phyloP scores from a whole-genome alignment of 2,329 filamentous ascomycete genomes.

The Penicillium sclerotiorum region DNA sequence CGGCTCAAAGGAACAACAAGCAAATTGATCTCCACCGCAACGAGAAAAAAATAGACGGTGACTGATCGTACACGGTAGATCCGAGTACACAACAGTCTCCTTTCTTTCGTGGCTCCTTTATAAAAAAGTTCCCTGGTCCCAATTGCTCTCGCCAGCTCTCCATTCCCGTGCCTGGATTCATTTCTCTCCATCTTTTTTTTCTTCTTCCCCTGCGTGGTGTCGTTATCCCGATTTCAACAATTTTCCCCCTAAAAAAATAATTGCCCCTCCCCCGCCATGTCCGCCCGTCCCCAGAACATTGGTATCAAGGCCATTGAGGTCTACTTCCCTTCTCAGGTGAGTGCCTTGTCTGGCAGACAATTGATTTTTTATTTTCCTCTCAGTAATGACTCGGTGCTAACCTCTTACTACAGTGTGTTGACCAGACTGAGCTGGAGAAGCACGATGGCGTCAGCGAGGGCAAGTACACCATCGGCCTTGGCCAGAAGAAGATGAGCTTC shows the following conservation, averaged over 20 bases:
- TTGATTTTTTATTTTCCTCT: too few species aligned
- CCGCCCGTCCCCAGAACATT: conserved; percentile 79
- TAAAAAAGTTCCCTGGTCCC: neutral
- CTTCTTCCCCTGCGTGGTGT: conserved; percentile 8
- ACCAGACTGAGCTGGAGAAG: conserved; percentile 80
- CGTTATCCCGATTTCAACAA: conserved; percentile 12
- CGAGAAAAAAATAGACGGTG: conserved; percentile 21
- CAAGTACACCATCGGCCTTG: conserved; percentile 89
- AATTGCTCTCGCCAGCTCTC: neutral
- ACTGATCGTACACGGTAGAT: conserved; percentile 33
- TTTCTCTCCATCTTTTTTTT: neutral
- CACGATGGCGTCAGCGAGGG: conserved; percentile 80
- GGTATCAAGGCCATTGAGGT: conserved; percentile 93
- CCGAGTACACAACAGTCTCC: conserved; percentile 28
- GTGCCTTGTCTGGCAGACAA: too few species aligned
- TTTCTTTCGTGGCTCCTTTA: conserved; percentile 21
- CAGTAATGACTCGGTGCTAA: conserved; percentile 18
- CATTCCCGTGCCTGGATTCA: conserved; percentile 8
- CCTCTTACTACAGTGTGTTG: conserved; percentile 66
- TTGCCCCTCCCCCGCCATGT: conserved; percentile 56
- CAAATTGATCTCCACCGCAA: conserved; percentile 7
- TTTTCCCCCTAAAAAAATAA: conserved; percentile 2
- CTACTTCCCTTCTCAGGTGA: conserved; percentile 86
- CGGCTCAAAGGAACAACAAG: conserved; percentile 17
- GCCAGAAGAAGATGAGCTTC: conserved; percentile 91